Base-by-base conservation (phyloP, 1,139 yeast species). In the Wickerhamomyces sp. region DNA sequence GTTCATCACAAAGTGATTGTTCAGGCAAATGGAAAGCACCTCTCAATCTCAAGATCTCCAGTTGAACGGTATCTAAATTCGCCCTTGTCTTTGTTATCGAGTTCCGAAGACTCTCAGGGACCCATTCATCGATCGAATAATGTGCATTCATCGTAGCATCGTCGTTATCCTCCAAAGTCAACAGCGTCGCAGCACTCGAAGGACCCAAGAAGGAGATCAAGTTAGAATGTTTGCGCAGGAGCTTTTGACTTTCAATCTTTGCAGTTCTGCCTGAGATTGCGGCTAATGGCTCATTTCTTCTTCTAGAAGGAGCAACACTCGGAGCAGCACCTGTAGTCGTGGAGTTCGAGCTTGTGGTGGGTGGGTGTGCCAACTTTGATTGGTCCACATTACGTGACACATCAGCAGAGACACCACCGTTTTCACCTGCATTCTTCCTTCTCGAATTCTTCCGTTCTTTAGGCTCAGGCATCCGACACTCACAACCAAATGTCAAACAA, bases 1-100 rank as follows among this genome's bases (percentile, higher is more conserved):
- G 65, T 46, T 76, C 83, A 46, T 74, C 74, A 37, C 85, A 72
- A 14, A 82, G 63, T 29, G 72, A 77, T 30, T 70, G 63, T 19
- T 77, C 72, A 1, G 94, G 94, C 27, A 84, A 57, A 31, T 73
- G 59, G 50, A 84, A 83, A 5, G 91, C 87, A 3, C 93, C 93
- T 41, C 84, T 64, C 38, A 78, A 54, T 50, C 78, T 74, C 45
- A 84, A 64, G 36, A 81, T 72, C 51, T 80, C 84, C 50, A 79
- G 66, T 46, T 84, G 91, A 19, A 75, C 82, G 6, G 78, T 71
- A 52, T 79, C 87, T 3, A 51, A 31, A 12, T 51, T 45, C 3
- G 40, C 34, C 20, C 49, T 35, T 4, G 55, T 47, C 30, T 43
- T 46, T 9, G 43, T 47, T 4, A 50, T 45, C 2, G 47, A 53